Base-by-base conservation (phyloP, 768 basidiomycete genomes). In the Phlegmacium glaucopus region DNA sequence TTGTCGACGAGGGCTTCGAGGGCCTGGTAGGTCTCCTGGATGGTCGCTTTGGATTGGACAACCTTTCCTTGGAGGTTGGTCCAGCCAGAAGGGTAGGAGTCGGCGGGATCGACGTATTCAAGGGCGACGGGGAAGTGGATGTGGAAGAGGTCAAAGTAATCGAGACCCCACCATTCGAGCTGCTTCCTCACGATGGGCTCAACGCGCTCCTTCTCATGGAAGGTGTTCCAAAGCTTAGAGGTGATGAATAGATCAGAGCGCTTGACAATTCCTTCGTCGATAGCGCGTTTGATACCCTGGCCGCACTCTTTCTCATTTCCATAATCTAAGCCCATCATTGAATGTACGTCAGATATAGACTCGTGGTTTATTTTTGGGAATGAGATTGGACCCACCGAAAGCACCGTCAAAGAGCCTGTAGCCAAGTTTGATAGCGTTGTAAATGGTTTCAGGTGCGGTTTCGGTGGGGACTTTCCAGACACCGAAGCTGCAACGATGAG, bases 151-250 rank as follows among this genome's bases (percentile, higher is more conserved):
- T 90, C 87, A 61, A 90, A 90, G 41, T 45, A 66, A 60, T 87
- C 86, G 37, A 94, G 71, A 22, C 88, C 88, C 92, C 92, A 95
- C 57, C 80, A 76, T 5, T 68, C 69, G 15, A 95, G 81, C 58
- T 92, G 90, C 67, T 62, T 49, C 36, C 61, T 51, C 42, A 50
- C 48, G 48, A 61, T 59, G 10, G 56, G 56, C 54, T 79, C 66
- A 56, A 85, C 88, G 60, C 84, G 83, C 46, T 92, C 84, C 48
- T 75, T 78, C 39, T 84, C 81, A 61, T 95, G 90, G 74, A 85
- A 90, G 5, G 88, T 90, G 68, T 93, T 94, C 92, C 91, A 94
- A 29, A 93, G 72, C 80, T 94, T 94, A 54, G 88, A 89, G 42
- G 89, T 90, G 55, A 94, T 86, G 66, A 88, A 90, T 26, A 95